A percentile compares a stretch with the other conserved stretches of the same genome.
These are phyloP conservation scores for Zygnema circumcarinatum DNA, from an alignment of 139 green algal genomes.

Conservation along the genomic window DNA sequence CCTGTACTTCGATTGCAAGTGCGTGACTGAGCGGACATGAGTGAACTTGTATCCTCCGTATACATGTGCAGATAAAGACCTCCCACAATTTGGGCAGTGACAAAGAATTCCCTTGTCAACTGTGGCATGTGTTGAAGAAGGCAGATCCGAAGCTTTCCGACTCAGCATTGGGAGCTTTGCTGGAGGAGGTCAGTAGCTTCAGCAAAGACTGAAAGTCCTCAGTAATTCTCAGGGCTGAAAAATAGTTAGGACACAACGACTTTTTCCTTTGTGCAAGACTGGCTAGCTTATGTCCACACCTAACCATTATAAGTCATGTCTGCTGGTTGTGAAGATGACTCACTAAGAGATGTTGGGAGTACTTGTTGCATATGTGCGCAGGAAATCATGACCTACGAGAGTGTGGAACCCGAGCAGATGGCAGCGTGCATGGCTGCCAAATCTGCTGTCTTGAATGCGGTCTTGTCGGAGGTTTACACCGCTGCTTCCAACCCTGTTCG, in stretches of 20 bases:
- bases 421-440: not conserved
- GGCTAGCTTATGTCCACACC: too few species aligned
- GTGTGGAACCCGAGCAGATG: not conserved
- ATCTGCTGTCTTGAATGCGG: not conserved
- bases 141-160: not conserved
- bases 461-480: not conserved
- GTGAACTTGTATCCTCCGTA: too few species aligned
- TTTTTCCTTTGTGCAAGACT: too few species aligned
- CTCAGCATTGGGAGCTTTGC: not conserved
- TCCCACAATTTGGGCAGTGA: not conserved
- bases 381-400: not conserved
- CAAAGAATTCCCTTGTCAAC: not conserved
- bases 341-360: too few species aligned
- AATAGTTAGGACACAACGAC: too few species aligned
- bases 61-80: not conserved
- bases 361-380: too few species aligned
- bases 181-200: not conserved
- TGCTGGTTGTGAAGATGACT: too few species aligned
- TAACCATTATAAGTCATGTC: too few species aligned
- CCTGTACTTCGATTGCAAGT: too few species aligned
- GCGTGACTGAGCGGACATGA: too few species aligned
- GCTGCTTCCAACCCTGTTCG: not conserved
- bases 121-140: not conserved
- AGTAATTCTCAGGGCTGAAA: too few species aligned
- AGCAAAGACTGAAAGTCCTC: too few species aligned